Evolutionary conservation across 352 stramenopile species (phyloP).

Genomic region (Thraustochytrium striatum): DNA sequence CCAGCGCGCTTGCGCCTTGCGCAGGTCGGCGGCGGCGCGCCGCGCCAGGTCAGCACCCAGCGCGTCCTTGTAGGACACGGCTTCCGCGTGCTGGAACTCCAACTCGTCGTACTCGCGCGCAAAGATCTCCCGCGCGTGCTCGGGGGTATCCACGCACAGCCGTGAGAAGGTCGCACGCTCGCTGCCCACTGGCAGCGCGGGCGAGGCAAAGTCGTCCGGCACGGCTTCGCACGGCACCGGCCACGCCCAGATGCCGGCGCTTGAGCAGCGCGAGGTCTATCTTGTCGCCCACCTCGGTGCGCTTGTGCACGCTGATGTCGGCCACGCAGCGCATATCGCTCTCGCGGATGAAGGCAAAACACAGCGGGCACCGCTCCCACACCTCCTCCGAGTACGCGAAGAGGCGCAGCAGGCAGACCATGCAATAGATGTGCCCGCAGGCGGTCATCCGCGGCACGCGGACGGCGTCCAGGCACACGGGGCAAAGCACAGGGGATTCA

Average conservation of each 20-base stretch:
- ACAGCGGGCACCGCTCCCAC: neutral
- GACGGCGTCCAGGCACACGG: constrained; percentile 44
- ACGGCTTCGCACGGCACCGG: too few relatives aligned
- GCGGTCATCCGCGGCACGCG: constrained; percentile 28
- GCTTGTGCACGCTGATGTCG: neutral
- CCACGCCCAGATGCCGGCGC: neutral
- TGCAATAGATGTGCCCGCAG: constrained; percentile 45
- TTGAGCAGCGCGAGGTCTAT: neutral
- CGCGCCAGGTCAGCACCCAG: neutral
- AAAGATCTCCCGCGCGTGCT: neutral
- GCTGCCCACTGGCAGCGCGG: neutral
- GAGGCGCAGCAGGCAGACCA: constrained; percentile 17
- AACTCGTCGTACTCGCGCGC: constrained; percentile 1
- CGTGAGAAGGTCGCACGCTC: constrained; percentile 20
- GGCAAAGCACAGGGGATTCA: too few relatives aligned
- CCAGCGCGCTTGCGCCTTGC: neutral
- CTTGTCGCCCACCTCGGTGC: neutral
- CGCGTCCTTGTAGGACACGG: neutral
- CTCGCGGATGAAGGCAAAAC: constrained; percentile 16
- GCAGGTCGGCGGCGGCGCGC: neutral
- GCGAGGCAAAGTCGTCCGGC: constrained; percentile 15
- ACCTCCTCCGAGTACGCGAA: constrained; percentile 1
- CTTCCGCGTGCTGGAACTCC: constrained; percentile 1
- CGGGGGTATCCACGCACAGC: neutral
- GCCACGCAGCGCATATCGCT: neutral